Base-by-base conservation (phyloP, 768 basidiomycete species). In the Erythrobasidium yunnanense region DNA sequence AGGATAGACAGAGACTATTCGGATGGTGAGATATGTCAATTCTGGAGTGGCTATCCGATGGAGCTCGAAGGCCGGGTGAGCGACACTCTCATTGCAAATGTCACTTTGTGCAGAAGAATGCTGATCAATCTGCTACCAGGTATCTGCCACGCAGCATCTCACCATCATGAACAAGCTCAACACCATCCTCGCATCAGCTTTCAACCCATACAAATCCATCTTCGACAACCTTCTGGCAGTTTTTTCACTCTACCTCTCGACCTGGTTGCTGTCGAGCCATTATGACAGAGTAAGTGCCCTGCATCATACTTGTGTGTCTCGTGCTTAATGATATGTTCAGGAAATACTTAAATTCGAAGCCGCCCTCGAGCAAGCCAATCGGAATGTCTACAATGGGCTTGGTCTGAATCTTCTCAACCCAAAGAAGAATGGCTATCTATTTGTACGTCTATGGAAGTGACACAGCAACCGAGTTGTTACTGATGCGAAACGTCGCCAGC, bases 141-240 rank as follows among this genome's bases (percentile, higher is more conserved):
- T 99, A 73, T 87, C 88, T 8, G 89, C 92, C 23, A 88, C 87
- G 2, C 85, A 90, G 71, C 96, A 92, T 75, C 81, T 87, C 47
- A 86, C 88, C 75, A 87, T 89, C 30, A 85, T 97, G 74, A 91
- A 92, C 72, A 81, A 85, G 23, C 84, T 97, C 77, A 99, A 99
- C 77, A 84, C 87, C 72, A 78, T 85, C 20, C 81, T 99, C 60
- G 87, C 90, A 50, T 84, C 84, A 2, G 95, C 95, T 1, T 84
- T 95, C 74, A 88, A 88, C 69, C 78, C 87, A 60, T 78, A 80
- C 57, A 82, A 82, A 70, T 81, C 88, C 18, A 81, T 86, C 63
- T 45, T 87, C 65, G 88, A 95, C 76, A 96, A 92, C 74, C 71
- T 83, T 52, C 75, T 96, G 2, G 83, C 87, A 20, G 80, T 91